Evolutionary conservation across 75 land plant species (phyloP).

Genomic region (Pseudotsuga menziesii): DNA sequence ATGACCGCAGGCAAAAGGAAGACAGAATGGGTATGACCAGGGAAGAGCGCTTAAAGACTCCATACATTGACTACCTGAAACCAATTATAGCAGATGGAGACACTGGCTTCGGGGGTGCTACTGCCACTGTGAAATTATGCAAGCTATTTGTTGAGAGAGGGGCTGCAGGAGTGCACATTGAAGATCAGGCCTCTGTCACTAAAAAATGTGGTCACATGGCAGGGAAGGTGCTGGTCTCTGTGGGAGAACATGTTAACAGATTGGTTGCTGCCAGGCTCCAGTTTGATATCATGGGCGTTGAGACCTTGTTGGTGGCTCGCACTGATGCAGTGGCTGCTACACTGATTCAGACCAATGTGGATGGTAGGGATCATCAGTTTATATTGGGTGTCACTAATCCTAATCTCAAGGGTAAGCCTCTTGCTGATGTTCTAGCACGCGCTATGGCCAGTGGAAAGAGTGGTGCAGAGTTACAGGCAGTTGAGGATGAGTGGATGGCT

Average conservation of each 20-base stretch:
- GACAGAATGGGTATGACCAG: slow-evolving; percentile 64
- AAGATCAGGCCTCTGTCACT: slow-evolving; percentile 64
- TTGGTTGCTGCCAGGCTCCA: slow-evolving; percentile 86
- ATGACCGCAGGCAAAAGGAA: slow-evolving; percentile 84
- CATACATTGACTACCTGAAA: slow-evolving; percentile 71
- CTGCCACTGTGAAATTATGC: slow-evolving; percentile 85
- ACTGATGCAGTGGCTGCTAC: slow-evolving; percentile 87
- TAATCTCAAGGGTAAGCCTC: slow-evolving; percentile 37
- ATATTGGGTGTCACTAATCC: slow-evolving; percentile 82
- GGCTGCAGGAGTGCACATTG: slow-evolving; percentile 82
- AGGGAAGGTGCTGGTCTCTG: slow-evolving; percentile 82
- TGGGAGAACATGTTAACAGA: slow-evolving; percentile 73
- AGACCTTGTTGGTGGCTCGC: slow-evolving; percentile 70
- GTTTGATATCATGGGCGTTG: slow-evolving; percentile 89
- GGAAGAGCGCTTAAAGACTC: slow-evolving; percentile 54
- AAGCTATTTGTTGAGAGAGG: slow-evolving; percentile 97
- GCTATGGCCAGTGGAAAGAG: slow-evolving; percentile 55
- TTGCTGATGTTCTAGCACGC: slow-evolving; percentile 38
- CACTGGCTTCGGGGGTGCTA: slow-evolving; percentile 88
- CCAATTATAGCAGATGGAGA: slow-evolving; percentile 94
- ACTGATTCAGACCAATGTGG: slow-evolving; percentile 73
- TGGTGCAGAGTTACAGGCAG: slow-evolving; percentile 71
- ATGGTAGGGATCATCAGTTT: slow-evolving; percentile 76
- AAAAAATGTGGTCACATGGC: slow-evolving; percentile 95
- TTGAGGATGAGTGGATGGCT: slow-evolving; percentile 72